Evolutionary conservation across 2,329 filamentous ascomycete species (phyloP).

Genomic region (Pezicula neosporulosa): DNA sequence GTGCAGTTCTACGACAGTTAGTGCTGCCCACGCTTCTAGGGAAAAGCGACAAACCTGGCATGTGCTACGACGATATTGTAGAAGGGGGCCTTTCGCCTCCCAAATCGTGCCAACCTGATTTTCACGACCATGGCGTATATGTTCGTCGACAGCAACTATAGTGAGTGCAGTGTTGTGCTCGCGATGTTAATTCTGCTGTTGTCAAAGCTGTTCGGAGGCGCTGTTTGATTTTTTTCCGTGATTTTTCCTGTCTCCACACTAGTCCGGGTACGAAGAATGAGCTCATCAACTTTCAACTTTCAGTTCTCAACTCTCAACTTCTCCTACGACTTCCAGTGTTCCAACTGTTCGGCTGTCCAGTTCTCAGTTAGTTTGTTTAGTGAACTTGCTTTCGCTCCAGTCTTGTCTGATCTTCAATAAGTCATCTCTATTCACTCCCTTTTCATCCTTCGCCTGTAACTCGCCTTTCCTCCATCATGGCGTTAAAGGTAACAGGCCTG

Average conservation of each 20-base stretch:
- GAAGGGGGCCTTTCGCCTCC: constrained; percentile 80
- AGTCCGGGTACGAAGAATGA: no score
- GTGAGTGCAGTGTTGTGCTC: background rate
- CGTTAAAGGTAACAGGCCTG: constrained; percentile 12
- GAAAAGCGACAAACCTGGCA: constrained; percentile 61
- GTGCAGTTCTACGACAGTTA: constrained; percentile 61
- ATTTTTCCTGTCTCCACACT: no score
- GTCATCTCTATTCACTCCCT: no score
- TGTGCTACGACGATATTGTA: constrained; percentile 98
- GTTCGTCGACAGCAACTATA: constrained; percentile 2
- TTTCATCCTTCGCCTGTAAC: no score
- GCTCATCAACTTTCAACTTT: no score
- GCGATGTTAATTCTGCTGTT: constrained; percentile 6
- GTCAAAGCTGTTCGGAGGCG: background rate
- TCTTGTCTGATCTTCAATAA: no score
- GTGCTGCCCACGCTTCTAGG: constrained; percentile 1
- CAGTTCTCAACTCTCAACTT: no score
- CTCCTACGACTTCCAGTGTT: no score
- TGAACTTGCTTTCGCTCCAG: no score
- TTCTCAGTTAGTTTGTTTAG: no score
- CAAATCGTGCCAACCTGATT: constrained; percentile 92
- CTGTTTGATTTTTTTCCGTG: no score
- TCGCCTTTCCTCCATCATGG: background rate
- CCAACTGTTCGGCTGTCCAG: no score
- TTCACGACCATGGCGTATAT: constrained; percentile 75